Conservation (phyloP, 2,329 filamentous ascomycete genomes). For the Alternaria dauci region DNA sequence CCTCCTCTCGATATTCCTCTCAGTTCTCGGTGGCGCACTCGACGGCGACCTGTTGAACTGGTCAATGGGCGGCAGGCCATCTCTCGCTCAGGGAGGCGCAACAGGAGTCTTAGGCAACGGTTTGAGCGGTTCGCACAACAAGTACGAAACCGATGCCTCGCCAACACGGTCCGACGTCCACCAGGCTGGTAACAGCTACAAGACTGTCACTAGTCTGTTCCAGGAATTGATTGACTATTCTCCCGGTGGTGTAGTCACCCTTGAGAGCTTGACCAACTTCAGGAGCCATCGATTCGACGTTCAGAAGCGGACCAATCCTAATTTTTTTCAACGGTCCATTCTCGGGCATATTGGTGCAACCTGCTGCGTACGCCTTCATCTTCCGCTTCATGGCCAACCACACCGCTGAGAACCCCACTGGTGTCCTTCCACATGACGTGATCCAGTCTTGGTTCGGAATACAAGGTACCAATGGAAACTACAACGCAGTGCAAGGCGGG, state of each 20-base stretch:
- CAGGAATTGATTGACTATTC: conserved; percentile 33
- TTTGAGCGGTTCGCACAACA: conserved; percentile 33
- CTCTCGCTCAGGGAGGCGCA: conserved; percentile 27
- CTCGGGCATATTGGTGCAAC: conserved; percentile 33
- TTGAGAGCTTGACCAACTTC: conserved; percentile 32
- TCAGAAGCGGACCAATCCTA: conserved; percentile 27
- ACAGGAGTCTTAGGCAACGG: conserved; percentile 32
- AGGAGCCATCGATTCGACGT: conserved; percentile 31
- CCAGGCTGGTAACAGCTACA: conserved; percentile 34
- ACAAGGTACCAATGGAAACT: conserved; percentile 23
- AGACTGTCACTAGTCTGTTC: conserved; percentile 30
- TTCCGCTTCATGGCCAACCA: conserved; percentile 41
- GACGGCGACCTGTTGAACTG: conserved; percentile 32
- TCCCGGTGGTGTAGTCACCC: conserved; percentile 29
- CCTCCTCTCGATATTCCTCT: conserved; percentile 25
- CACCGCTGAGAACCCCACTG: conserved; percentile 26
- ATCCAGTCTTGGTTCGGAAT: conserved; percentile 38
- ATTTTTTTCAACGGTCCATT: conserved; percentile 39
- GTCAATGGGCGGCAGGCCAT: conserved; percentile 34
- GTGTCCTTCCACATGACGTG: conserved; percentile 24
- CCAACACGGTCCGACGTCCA: conserved; percentile 34
- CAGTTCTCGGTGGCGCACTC: conserved; percentile 26
- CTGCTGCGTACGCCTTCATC: conserved; percentile 38
- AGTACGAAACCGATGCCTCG: conserved; percentile 35
- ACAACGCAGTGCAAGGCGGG: conserved; percentile 25